Conservation (phyloP, 352 stramenopile species). For the Heterotrichella gracilis region DNA sequence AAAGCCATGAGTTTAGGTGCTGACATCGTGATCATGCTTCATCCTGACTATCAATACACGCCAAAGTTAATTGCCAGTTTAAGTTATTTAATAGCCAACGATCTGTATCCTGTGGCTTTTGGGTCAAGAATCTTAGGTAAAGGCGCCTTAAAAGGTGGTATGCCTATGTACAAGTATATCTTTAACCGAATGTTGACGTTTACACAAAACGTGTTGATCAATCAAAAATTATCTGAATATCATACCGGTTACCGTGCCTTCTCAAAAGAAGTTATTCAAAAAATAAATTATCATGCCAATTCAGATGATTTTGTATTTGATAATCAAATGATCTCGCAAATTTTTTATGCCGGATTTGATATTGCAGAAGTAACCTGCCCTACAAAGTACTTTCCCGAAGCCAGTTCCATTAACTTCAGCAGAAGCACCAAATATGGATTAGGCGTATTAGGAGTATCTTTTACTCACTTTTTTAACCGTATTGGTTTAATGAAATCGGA, state of each 20-base stretch:
- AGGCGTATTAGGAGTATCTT: neutral
- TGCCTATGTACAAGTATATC: neutral
- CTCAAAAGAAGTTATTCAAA: neutral
- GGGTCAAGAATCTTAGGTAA: neutral
- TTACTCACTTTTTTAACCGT: neutral
- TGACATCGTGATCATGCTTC: neutral
- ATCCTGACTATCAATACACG: neutral
- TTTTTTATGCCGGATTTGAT: neutral
- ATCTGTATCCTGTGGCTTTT: neutral
- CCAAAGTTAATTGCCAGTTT: neutral
- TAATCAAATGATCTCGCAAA: neutral
- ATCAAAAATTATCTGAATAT: neutral
- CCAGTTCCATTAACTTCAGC: neutral
- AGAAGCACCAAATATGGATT: neutral
- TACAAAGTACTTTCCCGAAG: neutral
- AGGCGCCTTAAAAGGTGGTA: neutral
- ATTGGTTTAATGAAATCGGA: neutral
- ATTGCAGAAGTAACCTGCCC: neutral
- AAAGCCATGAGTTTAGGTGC: neutral
- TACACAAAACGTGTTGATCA: neutral
- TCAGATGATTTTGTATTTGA: neutral
- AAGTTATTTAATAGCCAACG: neutral
- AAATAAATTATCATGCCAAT: neutral
- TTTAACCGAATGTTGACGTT: neutral
- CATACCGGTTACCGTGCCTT: neutral